These are phyloP conservation scores for Entophlyctis luteolus DNA, from an alignment of 192 early-diverging fungal genomes.

Conservation along the genomic window DNA sequence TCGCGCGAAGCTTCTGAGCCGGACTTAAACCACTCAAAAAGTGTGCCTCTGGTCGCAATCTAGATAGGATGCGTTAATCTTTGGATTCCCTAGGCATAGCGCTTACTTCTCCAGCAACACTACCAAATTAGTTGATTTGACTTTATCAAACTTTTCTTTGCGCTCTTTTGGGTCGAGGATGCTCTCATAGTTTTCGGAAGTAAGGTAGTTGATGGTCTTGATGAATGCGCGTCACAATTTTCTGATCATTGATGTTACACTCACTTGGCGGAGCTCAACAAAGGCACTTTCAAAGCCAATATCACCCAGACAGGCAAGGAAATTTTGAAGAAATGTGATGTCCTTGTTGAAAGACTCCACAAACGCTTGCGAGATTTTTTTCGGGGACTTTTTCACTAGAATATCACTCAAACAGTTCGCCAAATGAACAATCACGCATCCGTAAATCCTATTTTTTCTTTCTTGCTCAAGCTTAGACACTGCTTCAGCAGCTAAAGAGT, in stretches of 20 bases:
- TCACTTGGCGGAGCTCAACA: constrained; percentile 68
- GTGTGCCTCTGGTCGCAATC: constrained; percentile 33
- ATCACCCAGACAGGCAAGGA: constrained; percentile 63
- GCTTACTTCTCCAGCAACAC: constrained; percentile 80
- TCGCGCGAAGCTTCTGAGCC: constrained; percentile 41
- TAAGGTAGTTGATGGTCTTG: constrained; percentile 61
- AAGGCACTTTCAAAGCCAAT: constrained; percentile 57
- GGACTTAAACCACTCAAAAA: constrained; percentile 38
- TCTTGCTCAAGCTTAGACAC: constrained; percentile 63
- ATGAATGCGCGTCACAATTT: not conserved
- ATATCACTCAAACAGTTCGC: constrained; percentile 40
- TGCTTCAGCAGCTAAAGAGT: constrained; percentile 51
- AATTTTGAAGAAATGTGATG: constrained; percentile 68
- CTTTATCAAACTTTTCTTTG: constrained; percentile 59
- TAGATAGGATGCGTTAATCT: not conserved
- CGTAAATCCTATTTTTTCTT: constrained; percentile 64
- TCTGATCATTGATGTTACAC: not conserved
- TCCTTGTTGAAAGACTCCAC: constrained; percentile 16
- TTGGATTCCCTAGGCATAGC: not conserved
- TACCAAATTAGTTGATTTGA: constrained; percentile 61
- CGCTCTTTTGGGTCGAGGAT: constrained; percentile 62
- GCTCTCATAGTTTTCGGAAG: constrained; percentile 75
- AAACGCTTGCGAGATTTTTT: constrained; percentile 51
- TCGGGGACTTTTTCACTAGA: constrained; percentile 56
- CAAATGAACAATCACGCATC: constrained; percentile 14